Evolutionary conservation across 805 yeast species (phyloP).

Genomic region (Wickerhamiella vanderwaltii): DNA sequence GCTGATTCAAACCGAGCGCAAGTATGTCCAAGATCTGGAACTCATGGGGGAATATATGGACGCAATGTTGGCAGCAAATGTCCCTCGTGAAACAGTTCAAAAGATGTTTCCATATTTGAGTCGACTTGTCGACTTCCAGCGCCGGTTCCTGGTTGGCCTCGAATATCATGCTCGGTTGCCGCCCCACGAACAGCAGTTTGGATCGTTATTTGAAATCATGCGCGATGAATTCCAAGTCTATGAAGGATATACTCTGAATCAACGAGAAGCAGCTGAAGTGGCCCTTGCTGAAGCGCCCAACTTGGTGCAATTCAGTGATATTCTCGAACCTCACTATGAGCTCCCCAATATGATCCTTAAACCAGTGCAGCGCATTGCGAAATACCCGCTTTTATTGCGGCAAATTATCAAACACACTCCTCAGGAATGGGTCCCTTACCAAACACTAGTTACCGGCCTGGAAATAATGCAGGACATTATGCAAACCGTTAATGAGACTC

Average conservation of each 20-base stretch:
- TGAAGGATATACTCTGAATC: constrained; percentile 91
- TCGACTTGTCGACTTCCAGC: constrained; percentile 80
- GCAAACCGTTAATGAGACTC: constrained; percentile 80
- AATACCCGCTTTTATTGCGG: constrained; percentile 68
- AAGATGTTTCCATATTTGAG: constrained; percentile 72
- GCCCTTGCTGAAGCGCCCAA: constrained; percentile 49
- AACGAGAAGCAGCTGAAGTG: constrained; percentile 72
- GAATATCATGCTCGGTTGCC: constrained; percentile 78
- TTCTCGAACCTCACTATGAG: constrained; percentile 78
- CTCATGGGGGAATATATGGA: constrained; percentile 52
- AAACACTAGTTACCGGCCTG: constrained; percentile 59
- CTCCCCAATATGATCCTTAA: constrained; percentile 79
- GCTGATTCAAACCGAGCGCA: constrained; percentile 78
- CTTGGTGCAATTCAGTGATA: constrained; percentile 39
- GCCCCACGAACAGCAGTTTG: constrained; percentile 67
- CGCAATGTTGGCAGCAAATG: constrained; percentile 53
- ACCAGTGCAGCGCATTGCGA: constrained; percentile 93
- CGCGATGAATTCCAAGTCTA: constrained; percentile 77
- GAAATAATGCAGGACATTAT: constrained; percentile 76
- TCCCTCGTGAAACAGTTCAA: constrained; percentile 70
- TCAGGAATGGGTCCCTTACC: constrained; percentile 38
- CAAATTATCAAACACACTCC: constrained; percentile 62
- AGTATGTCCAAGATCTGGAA: constrained; percentile 85
- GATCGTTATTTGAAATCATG: constrained; percentile 76
- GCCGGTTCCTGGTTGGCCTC: constrained; percentile 74